These are phyloP conservation scores for Sanguinoderma infundibulare DNA, from an alignment of 1,284 basidiomycete genomes.

Conservation along the genomic window DNA sequence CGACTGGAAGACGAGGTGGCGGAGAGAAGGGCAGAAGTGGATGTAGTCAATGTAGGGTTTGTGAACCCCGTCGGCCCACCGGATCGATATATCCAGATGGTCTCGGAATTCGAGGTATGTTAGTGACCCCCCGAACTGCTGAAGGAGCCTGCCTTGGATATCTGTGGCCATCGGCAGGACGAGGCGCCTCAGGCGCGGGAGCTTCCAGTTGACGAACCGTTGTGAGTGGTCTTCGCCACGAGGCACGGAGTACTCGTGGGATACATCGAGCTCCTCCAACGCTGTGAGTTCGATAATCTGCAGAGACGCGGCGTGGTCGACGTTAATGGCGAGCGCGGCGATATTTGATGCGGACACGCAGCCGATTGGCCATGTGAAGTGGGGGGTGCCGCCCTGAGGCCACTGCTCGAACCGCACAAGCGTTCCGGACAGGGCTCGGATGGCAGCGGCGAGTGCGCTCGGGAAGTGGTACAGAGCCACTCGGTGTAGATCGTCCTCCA, in stretches of 20 bases:
- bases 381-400: slow-evolving; percentile 14
- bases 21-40: slow-evolving; percentile 13
- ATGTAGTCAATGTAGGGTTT: slow-evolving; percentile 8
- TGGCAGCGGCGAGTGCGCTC: background rate
- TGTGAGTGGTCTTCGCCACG: background rate
- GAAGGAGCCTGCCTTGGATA: slow-evolving; percentile 10
- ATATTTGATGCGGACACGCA: slow-evolving; percentile 8
- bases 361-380: slow-evolving; percentile 14
- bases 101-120: slow-evolving; percentile 20
- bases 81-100: slow-evolving; percentile 10
- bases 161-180: slow-evolving; percentile 13
- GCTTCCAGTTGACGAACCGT: slow-evolving; percentile 12
- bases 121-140: slow-evolving; percentile 4
- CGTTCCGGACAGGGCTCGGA: background rate
- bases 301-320: slow-evolving; percentile 10
- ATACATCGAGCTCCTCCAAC: slow-evolving; percentile 17
- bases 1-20: slow-evolving; percentile 15
- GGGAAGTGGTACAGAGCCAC: slow-evolving; percentile 12
- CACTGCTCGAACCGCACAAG: slow-evolving; percentile 15
- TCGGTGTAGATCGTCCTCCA: slow-evolving; percentile 13
- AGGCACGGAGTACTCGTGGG: slow-evolving; percentile 11
- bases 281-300: slow-evolving; percentile 2
- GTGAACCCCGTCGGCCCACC: background rate
- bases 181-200: slow-evolving; percentile 14
- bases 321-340: slow-evolving; percentile 13